Conservation (phyloP, 2,329 filamentous ascomycete genomes). For the Pleomassaria siparia region DNA sequence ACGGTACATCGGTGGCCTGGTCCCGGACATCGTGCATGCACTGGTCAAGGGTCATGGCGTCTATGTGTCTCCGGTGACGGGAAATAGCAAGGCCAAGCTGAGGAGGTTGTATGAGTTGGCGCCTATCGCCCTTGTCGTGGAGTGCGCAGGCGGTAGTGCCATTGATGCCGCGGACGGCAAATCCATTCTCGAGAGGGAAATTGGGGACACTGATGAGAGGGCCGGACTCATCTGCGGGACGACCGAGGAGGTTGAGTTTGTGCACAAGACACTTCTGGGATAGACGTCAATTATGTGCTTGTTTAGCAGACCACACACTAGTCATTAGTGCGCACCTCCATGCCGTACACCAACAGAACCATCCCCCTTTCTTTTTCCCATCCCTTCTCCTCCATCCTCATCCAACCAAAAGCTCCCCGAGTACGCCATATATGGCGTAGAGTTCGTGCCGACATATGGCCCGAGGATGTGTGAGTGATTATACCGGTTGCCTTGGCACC, state of each 20-base stretch:
- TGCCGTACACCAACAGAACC: too few species aligned
- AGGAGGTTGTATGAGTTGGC: constrained; percentile 61
- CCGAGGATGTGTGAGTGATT: too few species aligned
- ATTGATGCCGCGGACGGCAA: constrained; percentile 50
- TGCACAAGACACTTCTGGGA: not conserved
- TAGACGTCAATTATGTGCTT: too few species aligned
- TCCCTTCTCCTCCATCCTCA: too few species aligned
- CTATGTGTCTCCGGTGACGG: constrained; percentile 61
- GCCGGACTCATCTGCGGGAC: constrained; percentile 37
- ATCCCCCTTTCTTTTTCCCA: too few species aligned
- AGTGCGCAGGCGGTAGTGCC: constrained; percentile 61
- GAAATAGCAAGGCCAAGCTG: constrained; percentile 57
- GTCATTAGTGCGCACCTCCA: too few species aligned
- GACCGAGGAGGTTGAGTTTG: constrained; percentile 29
- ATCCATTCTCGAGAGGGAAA: constrained; percentile 19
- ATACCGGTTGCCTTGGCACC: too few species aligned
- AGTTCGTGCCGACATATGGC: too few species aligned
- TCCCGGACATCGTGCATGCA: constrained; percentile 62
- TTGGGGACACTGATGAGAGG: constrained; percentile 34
- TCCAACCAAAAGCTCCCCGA: too few species aligned
- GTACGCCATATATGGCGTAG: too few species aligned
- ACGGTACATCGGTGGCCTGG: constrained; percentile 62
- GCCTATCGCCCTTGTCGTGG: constrained; percentile 61
- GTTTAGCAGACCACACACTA: too few species aligned
- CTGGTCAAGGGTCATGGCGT: constrained; percentile 64